These are phyloP conservation scores for Podaxis mareebaensis DNA, from an alignment of 768 basidiomycete species.

Conservation along the genomic window DNA sequence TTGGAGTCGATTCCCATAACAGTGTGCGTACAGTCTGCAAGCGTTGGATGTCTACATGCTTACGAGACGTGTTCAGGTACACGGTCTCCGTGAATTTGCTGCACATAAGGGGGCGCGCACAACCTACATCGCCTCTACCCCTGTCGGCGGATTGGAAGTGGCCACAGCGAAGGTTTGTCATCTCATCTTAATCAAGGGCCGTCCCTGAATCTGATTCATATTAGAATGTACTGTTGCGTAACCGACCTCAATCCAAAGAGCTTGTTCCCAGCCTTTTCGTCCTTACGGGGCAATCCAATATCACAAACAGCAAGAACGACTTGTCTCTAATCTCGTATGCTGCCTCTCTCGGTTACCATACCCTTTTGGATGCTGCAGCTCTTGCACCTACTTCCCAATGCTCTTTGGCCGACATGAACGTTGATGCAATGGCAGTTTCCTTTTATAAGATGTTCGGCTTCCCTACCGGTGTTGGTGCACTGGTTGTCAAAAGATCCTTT, in stretches of 20 bases:
- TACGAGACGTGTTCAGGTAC: slow-evolving; percentile 34
- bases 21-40: slow-evolving; percentile 45
- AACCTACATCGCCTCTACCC: slow-evolving; percentile 64
- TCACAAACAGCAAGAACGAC: slow-evolving; percentile 73
- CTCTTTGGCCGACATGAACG: slow-evolving; percentile 62
- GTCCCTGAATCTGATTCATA: background rate
- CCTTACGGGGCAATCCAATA: slow-evolving; percentile 80
- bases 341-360: slow-evolving; percentile 66
- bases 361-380: slow-evolving; percentile 81
- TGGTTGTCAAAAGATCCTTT: slow-evolving; percentile 73
- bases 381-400: slow-evolving; percentile 72
- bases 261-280: slow-evolving; percentile 65
- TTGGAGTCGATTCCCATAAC: slow-evolving; percentile 80
- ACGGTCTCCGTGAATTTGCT: slow-evolving; percentile 79
- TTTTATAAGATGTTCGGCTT: slow-evolving; percentile 94
- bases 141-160: slow-evolving; percentile 64
- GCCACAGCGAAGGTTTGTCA: slow-evolving; percentile 56
- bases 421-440: slow-evolving; percentile 81
- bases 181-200: background rate
- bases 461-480: slow-evolving; percentile 81
- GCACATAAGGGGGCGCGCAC: slow-evolving; percentile 52
- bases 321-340: slow-evolving; percentile 68
- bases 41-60: background rate
- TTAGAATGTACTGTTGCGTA: slow-evolving; percentile 55
- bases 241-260: slow-evolving; percentile 45